These are phyloP conservation scores for Proliferodiscus dingleyae DNA, from an alignment of 2,329 filamentous ascomycete genomes.

Conservation along the genomic window DNA sequence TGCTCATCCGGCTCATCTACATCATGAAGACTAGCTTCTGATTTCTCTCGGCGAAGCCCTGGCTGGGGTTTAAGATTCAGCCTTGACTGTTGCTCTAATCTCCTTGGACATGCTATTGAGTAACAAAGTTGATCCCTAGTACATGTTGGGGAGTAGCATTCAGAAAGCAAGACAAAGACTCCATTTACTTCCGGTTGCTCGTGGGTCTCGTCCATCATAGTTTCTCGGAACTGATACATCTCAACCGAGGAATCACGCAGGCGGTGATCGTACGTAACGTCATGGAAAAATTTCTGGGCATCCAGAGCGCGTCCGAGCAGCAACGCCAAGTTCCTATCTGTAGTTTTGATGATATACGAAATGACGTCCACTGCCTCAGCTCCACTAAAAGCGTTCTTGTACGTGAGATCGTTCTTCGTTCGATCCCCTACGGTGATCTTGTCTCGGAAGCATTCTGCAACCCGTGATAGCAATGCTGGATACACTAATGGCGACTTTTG, in stretches of 20 bases:
- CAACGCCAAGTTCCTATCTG: slow-evolving; percentile 87
- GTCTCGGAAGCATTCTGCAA: slow-evolving; percentile 87
- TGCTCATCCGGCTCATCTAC: slow-evolving; percentile 90
- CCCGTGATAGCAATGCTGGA: slow-evolving; percentile 86
- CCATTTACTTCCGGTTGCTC: slow-evolving; percentile 75
- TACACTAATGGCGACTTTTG: slow-evolving; percentile 78
- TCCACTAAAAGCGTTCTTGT: slow-evolving; percentile 95
- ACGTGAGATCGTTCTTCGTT: slow-evolving; percentile 93
- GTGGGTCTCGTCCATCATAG: slow-evolving; percentile 76
- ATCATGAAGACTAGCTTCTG: slow-evolving; percentile 71
- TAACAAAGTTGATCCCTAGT: slow-evolving; percentile 94
- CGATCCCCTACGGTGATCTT: slow-evolving; percentile 81
- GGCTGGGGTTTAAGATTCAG: slow-evolving; percentile 91
- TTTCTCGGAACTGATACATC: slow-evolving; percentile 96
- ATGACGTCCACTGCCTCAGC: slow-evolving; percentile 94
- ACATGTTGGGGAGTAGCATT: slow-evolving; percentile 97
- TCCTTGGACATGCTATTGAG: slow-evolving; percentile 90
- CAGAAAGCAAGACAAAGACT: slow-evolving; percentile 91
- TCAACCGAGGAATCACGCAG: slow-evolving; percentile 90
- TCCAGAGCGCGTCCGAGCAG: slow-evolving; percentile 87
- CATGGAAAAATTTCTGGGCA: slow-evolving; percentile 98
- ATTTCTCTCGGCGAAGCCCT: slow-evolving; percentile 64
- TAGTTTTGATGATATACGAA: slow-evolving; percentile 94
- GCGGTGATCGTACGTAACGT: slow-evolving; percentile 96
- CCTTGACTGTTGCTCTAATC: slow-evolving; percentile 90